Percentiles rank a stretch among this genome's conserved stretches.
Evolutionary conservation across 352 stramenopile genomes (phyloP).

Genomic region (Heterotrichella gracilis): DNA sequence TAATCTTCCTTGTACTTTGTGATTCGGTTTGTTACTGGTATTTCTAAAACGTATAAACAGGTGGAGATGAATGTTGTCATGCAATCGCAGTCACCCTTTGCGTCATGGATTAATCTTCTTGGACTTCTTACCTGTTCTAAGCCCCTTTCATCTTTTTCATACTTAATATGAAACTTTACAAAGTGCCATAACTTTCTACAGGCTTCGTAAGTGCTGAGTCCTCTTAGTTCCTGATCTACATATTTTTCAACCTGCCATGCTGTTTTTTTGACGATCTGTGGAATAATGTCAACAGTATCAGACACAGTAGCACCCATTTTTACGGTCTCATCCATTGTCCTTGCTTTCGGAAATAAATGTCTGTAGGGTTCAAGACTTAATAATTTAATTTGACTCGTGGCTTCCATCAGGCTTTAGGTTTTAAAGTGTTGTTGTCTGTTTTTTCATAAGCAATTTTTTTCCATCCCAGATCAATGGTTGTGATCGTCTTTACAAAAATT

Average conservation of each 20-base stretch:
- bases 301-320: not conserved
- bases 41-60: not conserved
- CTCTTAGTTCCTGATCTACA: not conserved
- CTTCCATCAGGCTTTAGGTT: not conserved
- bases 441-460: not conserved
- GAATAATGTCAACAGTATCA: not conserved
- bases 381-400: not conserved
- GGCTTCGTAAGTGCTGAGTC: not conserved
- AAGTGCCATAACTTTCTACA: not conserved
- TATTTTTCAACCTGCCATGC: not conserved
- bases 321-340: not conserved
- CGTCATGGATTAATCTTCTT: not conserved
- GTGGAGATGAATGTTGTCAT: not conserved
- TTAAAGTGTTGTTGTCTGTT: not conserved
- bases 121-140: not conserved
- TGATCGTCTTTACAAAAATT: not conserved
- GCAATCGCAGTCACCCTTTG: not conserved
- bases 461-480: not conserved
- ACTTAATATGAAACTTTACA: not conserved
- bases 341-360: not conserved
- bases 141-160: not conserved
- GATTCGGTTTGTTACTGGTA: not conserved
- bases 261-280: not conserved
- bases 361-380: not conserved
- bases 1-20: not conserved